phyloP scores from a whole-genome alignment of 441 rosid species.

The Corymbia calophylla region DNA sequence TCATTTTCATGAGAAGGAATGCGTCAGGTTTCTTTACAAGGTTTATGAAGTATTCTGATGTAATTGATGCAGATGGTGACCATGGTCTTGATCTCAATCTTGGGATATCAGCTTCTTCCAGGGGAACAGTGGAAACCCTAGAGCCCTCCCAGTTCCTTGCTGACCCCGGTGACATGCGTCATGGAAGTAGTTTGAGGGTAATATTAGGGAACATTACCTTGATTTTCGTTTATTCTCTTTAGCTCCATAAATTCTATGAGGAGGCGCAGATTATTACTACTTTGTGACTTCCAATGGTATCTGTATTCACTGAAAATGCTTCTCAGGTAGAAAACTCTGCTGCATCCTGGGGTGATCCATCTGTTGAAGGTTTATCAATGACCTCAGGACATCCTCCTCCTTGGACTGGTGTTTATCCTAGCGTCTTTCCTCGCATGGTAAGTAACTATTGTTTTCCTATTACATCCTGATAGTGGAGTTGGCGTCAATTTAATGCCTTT shows the following conservation, averaged over 20 bases:
- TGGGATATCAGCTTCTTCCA: slow-evolving; percentile 56
- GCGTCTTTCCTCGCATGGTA: slow-evolving; percentile 49
- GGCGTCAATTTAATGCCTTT: neutral
- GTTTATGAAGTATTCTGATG: neutral
- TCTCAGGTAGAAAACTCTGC: slow-evolving; percentile 41
- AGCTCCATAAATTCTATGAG: neutral
- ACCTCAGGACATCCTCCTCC: slow-evolving; percentile 38
- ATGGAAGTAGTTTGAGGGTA: slow-evolving; percentile 52
- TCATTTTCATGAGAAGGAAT: neutral
- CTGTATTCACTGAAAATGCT: neutral
- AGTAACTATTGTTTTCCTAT: neutral
- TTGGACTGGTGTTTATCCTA: slow-evolving; percentile 41
- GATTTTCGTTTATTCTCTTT: neutral
- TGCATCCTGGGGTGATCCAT: slow-evolving; percentile 25
- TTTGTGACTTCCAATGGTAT: neutral
- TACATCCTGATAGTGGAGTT: neutral
- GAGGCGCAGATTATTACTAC: neutral
- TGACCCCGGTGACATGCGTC: slow-evolving; percentile 17
- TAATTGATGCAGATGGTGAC: slow-evolving; percentile 29
- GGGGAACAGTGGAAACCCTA: slow-evolving; percentile 34
- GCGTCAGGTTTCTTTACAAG: neutral
- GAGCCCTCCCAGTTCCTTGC: slow-evolving; percentile 31
- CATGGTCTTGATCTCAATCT: slow-evolving; percentile 70
- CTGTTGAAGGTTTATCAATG: slow-evolving; percentile 38
- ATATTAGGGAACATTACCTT: neutral